A percentile compares a stretch with the other conserved stretches of the same genome.
Evolutionary conservation across 306 rosid species (phyloP).

Genomic region (Gynostemma pentaphyllum): DNA sequence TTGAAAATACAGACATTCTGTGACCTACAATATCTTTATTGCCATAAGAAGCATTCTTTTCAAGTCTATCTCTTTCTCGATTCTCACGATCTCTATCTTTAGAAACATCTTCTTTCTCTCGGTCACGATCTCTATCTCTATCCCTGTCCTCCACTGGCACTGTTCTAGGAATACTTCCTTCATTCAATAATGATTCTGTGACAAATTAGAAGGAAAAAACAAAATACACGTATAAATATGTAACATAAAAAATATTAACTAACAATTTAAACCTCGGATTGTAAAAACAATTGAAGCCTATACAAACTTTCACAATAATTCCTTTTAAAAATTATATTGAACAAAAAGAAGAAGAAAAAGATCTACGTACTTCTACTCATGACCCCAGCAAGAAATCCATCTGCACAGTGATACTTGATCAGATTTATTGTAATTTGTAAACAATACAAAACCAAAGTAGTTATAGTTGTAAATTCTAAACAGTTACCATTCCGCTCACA

Average conservation of each 20-base stretch:
- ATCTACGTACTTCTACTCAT: slow-evolving; percentile 83
- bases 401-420: slow-evolving; percentile 48
- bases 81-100: slow-evolving; percentile 73
- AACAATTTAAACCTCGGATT: not conserved
- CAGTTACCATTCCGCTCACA: slow-evolving; percentile 89
- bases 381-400: slow-evolving; percentile 95
- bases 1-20: slow-evolving; percentile 56
- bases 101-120: slow-evolving; percentile 53
- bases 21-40: slow-evolving; percentile 63
- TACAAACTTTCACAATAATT: slow-evolving; percentile 5
- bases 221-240: slow-evolving; percentile 6
- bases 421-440: slow-evolving; percentile 24
- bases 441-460: slow-evolving; percentile 15
- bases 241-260: not conserved
- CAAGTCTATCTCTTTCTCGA: slow-evolving; percentile 64
- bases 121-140: slow-evolving; percentile 38
- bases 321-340: not conserved
- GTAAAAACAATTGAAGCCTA: slow-evolving; percentile 2
- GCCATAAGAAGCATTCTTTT: slow-evolving; percentile 27
- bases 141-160: slow-evolving; percentile 73
- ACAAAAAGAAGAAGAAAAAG: slow-evolving; percentile 19
- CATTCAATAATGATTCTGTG: slow-evolving; percentile 74
- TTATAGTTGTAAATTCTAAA: slow-evolving; percentile 16
- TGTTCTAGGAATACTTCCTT: slow-evolving; percentile 52
- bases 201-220: slow-evolving; percentile 16